Base-by-base conservation (phyloP, 1,284 basidiomycete species). In the Volvariella surrecta region DNA sequence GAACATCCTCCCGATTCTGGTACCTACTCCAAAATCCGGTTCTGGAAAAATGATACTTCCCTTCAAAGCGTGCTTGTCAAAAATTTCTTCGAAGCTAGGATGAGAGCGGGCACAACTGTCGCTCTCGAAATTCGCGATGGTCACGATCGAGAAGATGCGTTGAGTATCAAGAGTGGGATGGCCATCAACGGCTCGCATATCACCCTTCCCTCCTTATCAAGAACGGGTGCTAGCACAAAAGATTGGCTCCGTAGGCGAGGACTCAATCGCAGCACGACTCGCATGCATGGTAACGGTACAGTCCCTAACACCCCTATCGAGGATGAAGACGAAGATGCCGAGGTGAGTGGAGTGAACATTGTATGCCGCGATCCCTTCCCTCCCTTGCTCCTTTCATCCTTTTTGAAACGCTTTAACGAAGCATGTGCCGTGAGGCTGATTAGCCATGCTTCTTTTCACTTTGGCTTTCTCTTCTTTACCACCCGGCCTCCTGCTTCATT, bases 11-110 rank as follows among this genome's bases (percentile, higher is more conserved):
- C 18, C 6, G 18, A 35, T 6, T 35, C 34, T 15, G 34, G 34
- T 35, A 35, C 18, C 18, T 35, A 7, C n/a, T 35, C 34, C 34
- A 35, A 35, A 15, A 15, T 35, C n/a, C 34, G 34, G 7, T 35
- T 16, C 18, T 35, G 34, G 34, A 35, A 35, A n/a, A 19, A 35
- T 19, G 34, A 35, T 35, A 19, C n/a, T 8, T 35, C 34, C 7
- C 18, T 35, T 4, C 34, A 35, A 15, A 35, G 34, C 18, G 34
- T 35, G 6, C 34, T 35, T 35, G n/a, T 35, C n/a, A 6, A 15
- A n/a, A 35, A 35, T 35, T 35, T 35, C 34, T 35, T 35, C 18
- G 34, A 35, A 35, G 34, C 34, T 7, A 35, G 34, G 34, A 35
- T 35, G 34, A 6, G 34, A 15, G n/a, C 34, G 8, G 34, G 34